Evolutionary conservation across 495 filamentous ascomycete genomes (phyloP).

Genomic region (Letharia columbiana): DNA sequence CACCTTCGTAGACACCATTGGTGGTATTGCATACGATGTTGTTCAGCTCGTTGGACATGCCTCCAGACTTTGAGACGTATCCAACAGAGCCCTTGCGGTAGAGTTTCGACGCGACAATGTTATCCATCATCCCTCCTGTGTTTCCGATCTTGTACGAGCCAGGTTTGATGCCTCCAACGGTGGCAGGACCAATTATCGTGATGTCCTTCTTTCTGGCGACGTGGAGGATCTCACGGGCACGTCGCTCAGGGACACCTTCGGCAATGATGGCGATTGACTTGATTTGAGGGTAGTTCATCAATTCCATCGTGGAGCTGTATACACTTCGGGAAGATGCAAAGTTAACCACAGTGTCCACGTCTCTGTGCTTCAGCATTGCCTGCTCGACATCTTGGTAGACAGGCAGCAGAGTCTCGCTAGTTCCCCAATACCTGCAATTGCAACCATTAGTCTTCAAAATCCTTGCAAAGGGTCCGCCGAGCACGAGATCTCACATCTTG

Average conservation of each 20-base stretch:
- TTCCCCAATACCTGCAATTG: slow-evolving; percentile 79
- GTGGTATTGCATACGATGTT: slow-evolving; percentile 95
- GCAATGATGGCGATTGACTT: slow-evolving; percentile 98
- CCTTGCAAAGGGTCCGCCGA: slow-evolving; percentile 4
- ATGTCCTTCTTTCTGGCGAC: slow-evolving; percentile 96
- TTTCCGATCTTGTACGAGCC: slow-evolving; percentile 99
- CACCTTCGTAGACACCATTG: slow-evolving; percentile 97
- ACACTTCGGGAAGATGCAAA: slow-evolving; percentile 98
- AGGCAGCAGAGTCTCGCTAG: slow-evolving; percentile 95
- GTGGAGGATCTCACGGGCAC: slow-evolving; percentile 93
- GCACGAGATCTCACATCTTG: slow-evolving; percentile 68
- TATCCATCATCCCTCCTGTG: slow-evolving; percentile 99
- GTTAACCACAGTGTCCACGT: slow-evolving; percentile 97
- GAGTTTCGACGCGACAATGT: slow-evolving; percentile 99
- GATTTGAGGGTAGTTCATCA: slow-evolving; percentile 96
- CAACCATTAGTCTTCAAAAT: slow-evolving; percentile 10
- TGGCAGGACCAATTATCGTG: slow-evolving; percentile 97
- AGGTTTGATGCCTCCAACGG: slow-evolving; percentile 98
- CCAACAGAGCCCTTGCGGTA: slow-evolving; percentile 98
- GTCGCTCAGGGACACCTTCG: slow-evolving; percentile 96
- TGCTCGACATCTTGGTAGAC: slow-evolving; percentile 94
- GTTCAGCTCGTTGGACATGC: slow-evolving; percentile 99
- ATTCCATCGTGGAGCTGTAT: slow-evolving; percentile 94
- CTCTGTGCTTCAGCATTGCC: slow-evolving; percentile 92
- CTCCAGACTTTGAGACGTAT: slow-evolving; percentile 99